Evolutionary conservation across 139 green algal genomes (phyloP), one percentile per base, ranked within the genome.

Genomic region (Volvox africanus): DNA sequence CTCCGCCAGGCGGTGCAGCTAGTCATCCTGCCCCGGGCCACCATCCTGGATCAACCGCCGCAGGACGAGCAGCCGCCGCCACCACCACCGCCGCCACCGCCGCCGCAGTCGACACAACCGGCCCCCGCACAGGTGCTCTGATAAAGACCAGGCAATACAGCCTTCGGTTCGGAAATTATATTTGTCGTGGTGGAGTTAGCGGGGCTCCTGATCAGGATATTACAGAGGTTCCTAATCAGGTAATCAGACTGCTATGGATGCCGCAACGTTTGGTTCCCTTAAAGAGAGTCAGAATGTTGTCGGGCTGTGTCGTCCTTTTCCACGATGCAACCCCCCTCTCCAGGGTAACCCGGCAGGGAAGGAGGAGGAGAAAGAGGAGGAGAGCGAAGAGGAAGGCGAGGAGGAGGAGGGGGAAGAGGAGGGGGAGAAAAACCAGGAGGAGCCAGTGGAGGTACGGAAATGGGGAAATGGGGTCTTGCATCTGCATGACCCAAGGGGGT

Each of bases 1-100:
- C 93, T 99, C 65, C 92, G 96, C 30, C 86, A 93, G 80, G 98
- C 98, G 22, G 97, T 99, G 78, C 92, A 98, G 92, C 96, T 99
- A 83, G 98, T 99, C 44, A 99, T 99, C 92, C 88, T 99, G 76
- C 97, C 97, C 20, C 92, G 97, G 28, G 92, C 94, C 26, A 96
- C 94, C 26, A 93, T 96, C 61, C 67, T 95, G 35, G 94, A 97
- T 75, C 84, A 96, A 36, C 96, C 95, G 0, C 95, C 95, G 22
- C 91, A 91, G 6, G 88, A 97, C 44, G 94, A 98, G 33, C 88
- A 99, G 80, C 93, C 94, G 75, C 91, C 94, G 61, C 96, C 96
- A 28, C 96, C 95, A 0, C 97, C 96, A 0, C 97, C 97, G 0
- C 98, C 98, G 32, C 98, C 97, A 1, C 98, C 97, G 21, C 97